phyloP scores from a whole-genome alignment of 805 yeast genomes.

The Clavispora carvajalis region DNA sequence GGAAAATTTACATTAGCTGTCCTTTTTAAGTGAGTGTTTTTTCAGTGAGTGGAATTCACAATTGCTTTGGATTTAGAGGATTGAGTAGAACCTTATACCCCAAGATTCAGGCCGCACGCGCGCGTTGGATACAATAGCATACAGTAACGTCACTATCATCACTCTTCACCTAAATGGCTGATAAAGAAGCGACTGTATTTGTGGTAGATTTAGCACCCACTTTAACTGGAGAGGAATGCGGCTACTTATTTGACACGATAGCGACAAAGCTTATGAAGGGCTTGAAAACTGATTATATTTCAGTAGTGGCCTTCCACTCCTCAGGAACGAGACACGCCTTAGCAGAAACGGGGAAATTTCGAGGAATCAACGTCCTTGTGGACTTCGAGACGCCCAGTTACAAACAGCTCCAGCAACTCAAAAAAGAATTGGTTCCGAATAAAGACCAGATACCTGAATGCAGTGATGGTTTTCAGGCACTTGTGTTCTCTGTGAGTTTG shows the following conservation, averaged over 20 bases:
- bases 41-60: too few relatives aligned
- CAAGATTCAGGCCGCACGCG: too few relatives aligned
- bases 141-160: too few relatives aligned
- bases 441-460: slow-evolving; percentile 7
- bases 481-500: slow-evolving; percentile 32
- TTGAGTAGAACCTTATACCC: too few relatives aligned
- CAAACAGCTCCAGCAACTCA: slow-evolving; percentile 11
- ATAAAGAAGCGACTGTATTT: slow-evolving; percentile 40
- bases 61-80: too few relatives aligned
- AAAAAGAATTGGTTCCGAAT: slow-evolving; percentile 6
- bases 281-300: slow-evolving; percentile 38
- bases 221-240: slow-evolving; percentile 35
- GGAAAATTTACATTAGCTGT: too few relatives aligned
- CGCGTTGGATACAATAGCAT: too few relatives aligned
- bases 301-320: slow-evolving; percentile 27
- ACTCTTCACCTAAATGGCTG: slow-evolving; percentile 20
- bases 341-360: slow-evolving; percentile 11
- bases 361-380: slow-evolving; percentile 12
- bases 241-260: slow-evolving; percentile 39
- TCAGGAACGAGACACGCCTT: slow-evolving; percentile 11
- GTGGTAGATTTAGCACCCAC: slow-evolving; percentile 43
- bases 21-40: too few relatives aligned
- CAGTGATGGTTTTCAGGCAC: slow-evolving; percentile 22
- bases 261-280: slow-evolving; percentile 36
- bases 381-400: slow-evolving; percentile 19